These are phyloP conservation scores for Diutina mesorugosa DNA, from an alignment of 1,139 yeast genomes.

Conservation along the genomic window DNA sequence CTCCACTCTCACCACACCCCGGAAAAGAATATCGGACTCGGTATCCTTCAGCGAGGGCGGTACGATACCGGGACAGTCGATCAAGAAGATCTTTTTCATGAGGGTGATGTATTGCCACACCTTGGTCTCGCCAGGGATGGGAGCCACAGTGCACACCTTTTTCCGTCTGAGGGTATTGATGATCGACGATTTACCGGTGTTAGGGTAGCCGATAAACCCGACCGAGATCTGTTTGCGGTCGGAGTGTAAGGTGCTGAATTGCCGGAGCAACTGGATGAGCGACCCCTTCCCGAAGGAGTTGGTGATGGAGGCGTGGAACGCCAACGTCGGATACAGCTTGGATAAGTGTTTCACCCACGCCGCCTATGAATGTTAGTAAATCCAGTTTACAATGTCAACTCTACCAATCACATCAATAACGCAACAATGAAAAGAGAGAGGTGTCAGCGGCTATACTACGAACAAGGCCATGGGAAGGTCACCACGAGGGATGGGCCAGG, in stretches of 20 bases:
- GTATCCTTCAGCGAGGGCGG: constrained; percentile 88
- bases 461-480: constrained; percentile 22
- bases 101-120: constrained; percentile 98
- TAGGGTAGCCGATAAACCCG: constrained; percentile 95
- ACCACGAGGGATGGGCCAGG: constrained; percentile 15
- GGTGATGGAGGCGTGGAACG: constrained; percentile 95
- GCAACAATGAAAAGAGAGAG: constrained; percentile 4
- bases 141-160: constrained; percentile 95
- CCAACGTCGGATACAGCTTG: constrained; percentile 85
- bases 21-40: constrained; percentile 85
- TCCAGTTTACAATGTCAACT: neutral
- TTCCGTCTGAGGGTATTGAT: constrained; percentile 87
- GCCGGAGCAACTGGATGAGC: constrained; percentile 82
- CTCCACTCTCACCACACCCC: constrained; percentile 97
- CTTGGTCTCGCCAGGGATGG: constrained; percentile 97
- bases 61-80: constrained; percentile 98
- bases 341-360: constrained; percentile 97
- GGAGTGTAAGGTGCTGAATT: constrained; percentile 78
- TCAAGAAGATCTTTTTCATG: constrained; percentile 88
- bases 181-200: constrained; percentile 92
- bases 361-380: constrained; percentile 64
- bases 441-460: constrained; percentile 72
- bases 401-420: neutral
- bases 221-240: constrained; percentile 95
- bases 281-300: constrained; percentile 98